Base-by-base conservation (phyloP, 2,329 filamentous ascomycete species). In the Eurotiales sp. region DNA sequence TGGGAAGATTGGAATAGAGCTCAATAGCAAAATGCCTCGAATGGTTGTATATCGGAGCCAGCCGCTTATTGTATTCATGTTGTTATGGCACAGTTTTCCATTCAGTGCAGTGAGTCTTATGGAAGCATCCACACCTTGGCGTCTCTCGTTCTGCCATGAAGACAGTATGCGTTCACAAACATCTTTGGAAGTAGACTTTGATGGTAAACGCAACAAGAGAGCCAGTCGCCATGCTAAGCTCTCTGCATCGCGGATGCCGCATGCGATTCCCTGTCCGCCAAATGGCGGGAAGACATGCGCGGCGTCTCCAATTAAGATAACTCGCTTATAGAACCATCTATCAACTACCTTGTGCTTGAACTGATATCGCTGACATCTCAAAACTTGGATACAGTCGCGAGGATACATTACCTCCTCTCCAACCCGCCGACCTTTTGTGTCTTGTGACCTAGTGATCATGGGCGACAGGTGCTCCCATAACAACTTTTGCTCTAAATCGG, bases 211-310 rank as follows among this genome's bases (percentile, higher is more conserved):
- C n/a, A n/a, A n/a, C n/a, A n/a, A n/a, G n/a, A 42, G 8, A 23
- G 46, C 46, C 8, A 50, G 19, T 19, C 46, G 21, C 46, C 37
- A 50, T 2, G 46, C 46, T n/a, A 50, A 17, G 34, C 39, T 42
- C 23, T 50, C 46, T 4, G 46, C 46, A 27, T 50, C 46, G 17
- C 39, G 46, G 6, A 50, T 36, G 17, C 46, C 46, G 15, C 37
- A 42, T 3, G n/a, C 46, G 30, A 50, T 27, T 2, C 56, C 54
- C 37, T 58, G 56, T 10, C 56, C 56, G 47, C 61, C 61, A 62
- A 64, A 34, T 12, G 59, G 61, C 36, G 61, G 61, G 39, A 64
- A 64, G 15, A 64, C 61, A 45, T 64, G 61, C 14, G 61, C 62
- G 6, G 62, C 61, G 48, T 63, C 62, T 21, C 62, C 61, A 10